Base-by-base conservation (phyloP, 129 eudicot species). In the Cynara cardunculus region DNA sequence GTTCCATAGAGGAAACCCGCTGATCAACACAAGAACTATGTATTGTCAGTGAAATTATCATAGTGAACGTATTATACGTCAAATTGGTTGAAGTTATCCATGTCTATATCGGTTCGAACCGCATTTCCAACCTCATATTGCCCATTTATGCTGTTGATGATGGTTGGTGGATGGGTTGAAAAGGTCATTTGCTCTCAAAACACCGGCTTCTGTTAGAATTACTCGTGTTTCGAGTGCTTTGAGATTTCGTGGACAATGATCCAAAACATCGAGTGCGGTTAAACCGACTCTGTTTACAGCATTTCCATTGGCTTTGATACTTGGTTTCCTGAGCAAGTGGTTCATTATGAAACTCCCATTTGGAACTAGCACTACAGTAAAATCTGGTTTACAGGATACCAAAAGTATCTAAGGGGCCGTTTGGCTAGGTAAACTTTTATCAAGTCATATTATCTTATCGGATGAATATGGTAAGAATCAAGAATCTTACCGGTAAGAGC, bases 251-350 rank as follows among this genome's bases (percentile, higher is more conserved):
- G 80, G 80, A 56, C 75, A 64, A 16, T 81, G 80, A 74, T 81
- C 84, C 46, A 81, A 14, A 21, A 74, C 69, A 27, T 74, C 84
- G n/a, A 73, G 75, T 9, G 84, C 68, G 5, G 84, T 81, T 39
- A 65, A 81, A 41, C 74, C 80, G 11, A 34, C 59, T 28, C 18
- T 25, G 56, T 81, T 81, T 68, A 81, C 75, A 28, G 70, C 84
- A 81, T 81, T 81, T 30, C 61, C 61, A 5, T 81, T 81, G n/a
- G 80, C 80, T 74, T 64, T 81, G 25, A 81, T 81, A 25, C 84
- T 66, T 65, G 74, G 69, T 81, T 53, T 66, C 34, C 10, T 10
- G 0, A 81, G 75, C 69, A 81, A 74, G 7, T 74, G 65, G 25
- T 66, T 81, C 24, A 81, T n/a, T n/a, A n/a, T n/a, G n/a, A n/a